Conservation (phyloP, 352 stramenopile species). For the Globisporangium cederbergense region DNA sequence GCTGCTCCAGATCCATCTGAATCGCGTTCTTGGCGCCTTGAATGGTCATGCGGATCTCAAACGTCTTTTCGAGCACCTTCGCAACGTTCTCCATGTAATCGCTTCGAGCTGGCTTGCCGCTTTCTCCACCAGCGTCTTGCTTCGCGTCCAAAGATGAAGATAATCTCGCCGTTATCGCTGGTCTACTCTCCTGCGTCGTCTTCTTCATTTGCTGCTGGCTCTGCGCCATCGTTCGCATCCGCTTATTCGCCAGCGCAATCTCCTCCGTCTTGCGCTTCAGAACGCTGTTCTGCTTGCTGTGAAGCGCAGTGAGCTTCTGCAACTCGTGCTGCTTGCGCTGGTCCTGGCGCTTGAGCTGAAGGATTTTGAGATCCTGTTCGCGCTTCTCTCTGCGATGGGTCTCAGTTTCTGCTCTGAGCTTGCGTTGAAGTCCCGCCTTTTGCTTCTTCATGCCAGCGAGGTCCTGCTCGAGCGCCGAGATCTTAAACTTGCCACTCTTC, state of each 20-base stretch:
- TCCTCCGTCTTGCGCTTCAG: constrained; percentile 68
- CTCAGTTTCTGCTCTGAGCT: constrained; percentile 36
- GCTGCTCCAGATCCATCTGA: constrained; percentile 42
- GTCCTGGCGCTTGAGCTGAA: constrained; percentile 57
- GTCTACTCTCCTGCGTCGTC: constrained; percentile 15
- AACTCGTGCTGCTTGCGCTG: constrained; percentile 52
- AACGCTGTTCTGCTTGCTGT: constrained; percentile 41
- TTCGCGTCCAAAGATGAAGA: background rate
- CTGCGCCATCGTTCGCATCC: constrained; percentile 29
- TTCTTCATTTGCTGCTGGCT: constrained; percentile 30
- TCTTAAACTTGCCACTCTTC: constrained; percentile 41
- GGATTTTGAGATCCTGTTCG: constrained; percentile 40
- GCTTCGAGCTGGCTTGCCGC: constrained; percentile 2
- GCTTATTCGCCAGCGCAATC: constrained; percentile 38
- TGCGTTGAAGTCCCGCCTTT: constrained; percentile 33
- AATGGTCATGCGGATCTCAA: constrained; percentile 50
- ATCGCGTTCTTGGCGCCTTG: constrained; percentile 47
- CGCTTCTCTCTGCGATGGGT: constrained; percentile 40
- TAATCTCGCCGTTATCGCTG: background rate
- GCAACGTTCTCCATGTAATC: constrained; percentile 27
- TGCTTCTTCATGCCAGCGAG: constrained; percentile 49
- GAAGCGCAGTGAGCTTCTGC: constrained; percentile 38
- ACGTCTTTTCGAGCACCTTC: constrained; percentile 32
- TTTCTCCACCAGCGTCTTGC: background rate
- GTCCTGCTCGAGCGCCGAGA: constrained; percentile 43